phyloP scores from a whole-genome alignment of 164 flowering plant genomes.

The Nymphaea thermarum region DNA sequence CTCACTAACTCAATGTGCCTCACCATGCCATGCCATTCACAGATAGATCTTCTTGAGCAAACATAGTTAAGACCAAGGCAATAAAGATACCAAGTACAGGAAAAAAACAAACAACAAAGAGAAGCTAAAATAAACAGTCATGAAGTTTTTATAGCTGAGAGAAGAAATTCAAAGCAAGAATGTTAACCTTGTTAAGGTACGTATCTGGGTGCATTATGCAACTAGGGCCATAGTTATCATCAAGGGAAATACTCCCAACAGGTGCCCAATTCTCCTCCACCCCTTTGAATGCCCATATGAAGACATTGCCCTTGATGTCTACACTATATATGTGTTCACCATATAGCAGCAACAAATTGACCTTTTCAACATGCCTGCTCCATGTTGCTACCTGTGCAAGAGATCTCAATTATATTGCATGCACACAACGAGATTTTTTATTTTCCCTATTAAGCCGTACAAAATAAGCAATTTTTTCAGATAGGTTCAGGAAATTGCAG shows the following conservation, averaged over 20 bases:
- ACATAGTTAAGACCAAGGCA: too few species aligned
- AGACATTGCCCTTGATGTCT: slow-evolving; percentile 65
- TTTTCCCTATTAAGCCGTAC: too few species aligned
- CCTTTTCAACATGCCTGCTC: slow-evolving; percentile 76
- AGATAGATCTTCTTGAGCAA: too few species aligned
- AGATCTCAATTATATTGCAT: background rate
- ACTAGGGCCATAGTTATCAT: slow-evolving; percentile 49
- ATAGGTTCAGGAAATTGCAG: too few species aligned
- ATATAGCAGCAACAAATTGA: slow-evolving; percentile 57
- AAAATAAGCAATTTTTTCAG: too few species aligned
- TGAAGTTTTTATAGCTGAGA: background rate
- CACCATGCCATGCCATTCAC: too few species aligned
- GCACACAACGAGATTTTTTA: background rate
- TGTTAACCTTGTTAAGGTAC: slow-evolving; percentile 78
- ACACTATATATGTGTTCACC: slow-evolving; percentile 81
- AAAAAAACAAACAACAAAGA: too few species aligned
- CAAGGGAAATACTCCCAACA: slow-evolving; percentile 50
- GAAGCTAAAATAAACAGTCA: background rate
- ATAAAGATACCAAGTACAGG: too few species aligned
- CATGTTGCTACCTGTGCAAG: slow-evolving; percentile 77
- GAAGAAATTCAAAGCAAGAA: background rate
- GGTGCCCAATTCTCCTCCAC: slow-evolving; percentile 49
- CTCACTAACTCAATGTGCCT: too few species aligned
- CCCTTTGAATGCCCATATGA: slow-evolving; percentile 85
- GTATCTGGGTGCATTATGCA: slow-evolving; percentile 97